Base-by-base conservation (phyloP, 2,329 filamentous ascomycete species). In the Scedosporium boydii region DNA sequence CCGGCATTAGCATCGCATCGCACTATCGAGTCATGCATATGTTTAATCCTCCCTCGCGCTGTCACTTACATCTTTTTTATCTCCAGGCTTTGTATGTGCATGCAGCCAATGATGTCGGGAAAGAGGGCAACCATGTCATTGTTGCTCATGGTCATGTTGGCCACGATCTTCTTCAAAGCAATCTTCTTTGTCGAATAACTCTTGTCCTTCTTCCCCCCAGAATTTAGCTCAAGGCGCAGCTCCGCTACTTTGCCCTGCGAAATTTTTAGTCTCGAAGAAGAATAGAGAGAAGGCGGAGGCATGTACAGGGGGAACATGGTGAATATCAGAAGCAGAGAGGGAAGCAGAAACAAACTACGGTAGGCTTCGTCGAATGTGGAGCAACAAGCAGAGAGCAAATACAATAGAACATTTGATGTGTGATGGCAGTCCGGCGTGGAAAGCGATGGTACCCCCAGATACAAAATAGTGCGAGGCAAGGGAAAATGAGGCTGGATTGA, bases 111-210 rank as follows among this genome's bases (percentile, higher is more conserved):
- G 64, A 99, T 89, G 73, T 99, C 95, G 18, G 93, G 92, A 69
- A 99, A 99, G 60, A 99, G 81, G 46, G 91, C 92, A 62, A 98
- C 89, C 95, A 99, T 99, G 76, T 99, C 95, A 72, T 98, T 99
- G 78, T 99, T 99, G 84, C 93, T 98, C 95, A 99, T 99, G 67
- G 95, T 99, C 95, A 99, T 99, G 74, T 99, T 99, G 74, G 95
- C 95, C 69, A 99, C 95, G 69, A 99, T 98, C 83, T 97, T 97
- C 84, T 99, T 99, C 66, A 99, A 83, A 10, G 95, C 93, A 72
- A 97, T 96, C 84, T 98, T 98, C 82, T 98, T 99, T 67, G 87
- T 86, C 55, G 88, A 84, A 77, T 91, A 89, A 78, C 96, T 96
- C 84, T 97, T 98, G 80, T 99, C 95, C 80, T 98, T 99, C 82